Evolutionary conservation across 768 basidiomycete genomes (phyloP).

Genomic region (Boletus fagicola): DNA sequence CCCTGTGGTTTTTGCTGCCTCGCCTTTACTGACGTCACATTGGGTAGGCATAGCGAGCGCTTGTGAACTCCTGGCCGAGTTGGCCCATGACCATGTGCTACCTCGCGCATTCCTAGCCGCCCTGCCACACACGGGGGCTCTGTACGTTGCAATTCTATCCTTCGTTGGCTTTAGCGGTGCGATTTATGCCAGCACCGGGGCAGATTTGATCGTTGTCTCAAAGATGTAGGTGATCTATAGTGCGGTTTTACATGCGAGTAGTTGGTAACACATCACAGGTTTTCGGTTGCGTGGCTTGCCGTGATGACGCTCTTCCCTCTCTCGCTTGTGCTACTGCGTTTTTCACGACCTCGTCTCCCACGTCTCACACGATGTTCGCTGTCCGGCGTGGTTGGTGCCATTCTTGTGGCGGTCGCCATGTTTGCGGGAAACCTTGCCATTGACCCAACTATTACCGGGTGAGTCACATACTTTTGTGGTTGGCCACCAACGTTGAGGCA

Average conservation of each 20-base stretch:
- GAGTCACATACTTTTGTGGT: constrained; percentile 15
- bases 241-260: neutral
- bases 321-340: constrained; percentile 57
- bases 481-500: neutral
- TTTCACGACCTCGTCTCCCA: constrained; percentile 60
- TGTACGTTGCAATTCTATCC: constrained; percentile 49
- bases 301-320: constrained; percentile 66
- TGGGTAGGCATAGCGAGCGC: constrained; percentile 53
- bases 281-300: constrained; percentile 64
- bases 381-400: constrained; percentile 39
- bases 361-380: constrained; percentile 43
- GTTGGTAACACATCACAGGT: constrained; percentile 38
- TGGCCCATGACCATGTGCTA: constrained; percentile 59
- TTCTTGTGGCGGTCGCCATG: constrained; percentile 42
- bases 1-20: neutral
- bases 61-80: constrained; percentile 55
- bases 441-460: constrained; percentile 57
- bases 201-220: constrained; percentile 51
- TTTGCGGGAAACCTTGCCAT: constrained; percentile 61
- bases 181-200: constrained; percentile 59
- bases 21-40: constrained; percentile 2
- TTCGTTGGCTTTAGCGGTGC: constrained; percentile 50
- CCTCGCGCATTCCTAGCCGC: constrained; percentile 50
- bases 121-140: constrained; percentile 50
- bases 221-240: constrained; percentile 44